Conservation (phyloP, 768 basidiomycete genomes). For the Agrocybe pediades region DNA sequence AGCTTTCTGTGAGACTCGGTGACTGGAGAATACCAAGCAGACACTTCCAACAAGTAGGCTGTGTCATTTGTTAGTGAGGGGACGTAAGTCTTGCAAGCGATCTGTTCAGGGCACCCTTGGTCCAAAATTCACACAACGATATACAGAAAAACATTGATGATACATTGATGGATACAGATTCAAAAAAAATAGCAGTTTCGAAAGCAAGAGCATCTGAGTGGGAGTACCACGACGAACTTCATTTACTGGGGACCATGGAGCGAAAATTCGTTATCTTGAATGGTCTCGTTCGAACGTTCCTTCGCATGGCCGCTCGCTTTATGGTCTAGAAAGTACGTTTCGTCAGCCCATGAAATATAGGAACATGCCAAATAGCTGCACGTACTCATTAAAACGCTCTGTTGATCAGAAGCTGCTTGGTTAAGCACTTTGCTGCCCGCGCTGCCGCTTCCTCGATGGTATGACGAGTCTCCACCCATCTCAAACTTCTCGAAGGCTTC, state of each 20-base stretch:
- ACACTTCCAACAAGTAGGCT: too few species aligned
- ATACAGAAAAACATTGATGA: too few species aligned
- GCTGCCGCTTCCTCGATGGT: background rate
- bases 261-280: background rate
- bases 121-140: too few species aligned
- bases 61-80: too few species aligned
- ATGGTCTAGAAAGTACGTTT: slow-evolving; percentile 10
- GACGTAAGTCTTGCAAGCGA: too few species aligned
- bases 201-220: too few species aligned
- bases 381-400: slow-evolving; percentile 17
- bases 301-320: slow-evolving; percentile 14
- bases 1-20: too few species aligned
- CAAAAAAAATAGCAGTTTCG: too few species aligned
- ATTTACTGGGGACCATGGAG: background rate
- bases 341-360: background rate
- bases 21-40: too few species aligned
- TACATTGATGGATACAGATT: too few species aligned
- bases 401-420: slow-evolving; percentile 2
- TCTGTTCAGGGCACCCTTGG: too few species aligned
- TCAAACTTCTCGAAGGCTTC: slow-evolving; percentile 23
- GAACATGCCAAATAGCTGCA: background rate
- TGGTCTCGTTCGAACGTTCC: background rate
- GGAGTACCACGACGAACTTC: too few species aligned
- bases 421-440: slow-evolving; percentile 9
- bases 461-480: slow-evolving; percentile 13